Conservation (phyloP, 192 early-diverging fungal genomes). For the Coemansia sp. region DNA sequence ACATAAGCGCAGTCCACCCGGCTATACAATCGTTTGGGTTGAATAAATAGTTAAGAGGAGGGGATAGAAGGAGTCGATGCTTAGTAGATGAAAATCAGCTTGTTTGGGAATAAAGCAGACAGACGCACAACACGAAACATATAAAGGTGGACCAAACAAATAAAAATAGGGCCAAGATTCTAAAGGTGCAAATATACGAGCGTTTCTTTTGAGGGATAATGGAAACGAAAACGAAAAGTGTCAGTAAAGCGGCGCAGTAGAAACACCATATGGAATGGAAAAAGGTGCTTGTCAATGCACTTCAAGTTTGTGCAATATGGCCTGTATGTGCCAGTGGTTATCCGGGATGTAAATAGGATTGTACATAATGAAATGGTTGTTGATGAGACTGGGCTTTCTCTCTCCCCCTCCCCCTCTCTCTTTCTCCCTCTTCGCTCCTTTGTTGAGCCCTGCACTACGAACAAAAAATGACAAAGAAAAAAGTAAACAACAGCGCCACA, state of each 20-base stretch:
- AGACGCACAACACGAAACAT: constrained; percentile 3
- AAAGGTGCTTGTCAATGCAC: neutral
- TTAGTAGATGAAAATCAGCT: neutral
- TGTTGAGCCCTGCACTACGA: neutral
- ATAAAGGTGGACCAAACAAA: constrained; percentile 1
- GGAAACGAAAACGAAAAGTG: constrained; percentile 6
- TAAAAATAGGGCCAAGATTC: neutral
- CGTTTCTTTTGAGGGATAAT: neutral
- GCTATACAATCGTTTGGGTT: constrained; percentile 28
- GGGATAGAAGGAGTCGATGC: neutral
- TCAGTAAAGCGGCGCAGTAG: constrained; percentile 8
- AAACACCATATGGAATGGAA: neutral
- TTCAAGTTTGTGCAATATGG: neutral
- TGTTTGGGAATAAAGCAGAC: constrained; percentile 10
- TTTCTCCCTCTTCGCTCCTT: neutral
- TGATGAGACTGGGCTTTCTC: neutral
- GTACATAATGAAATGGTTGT: neutral
- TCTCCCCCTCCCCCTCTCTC: neutral
- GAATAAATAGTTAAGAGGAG: neutral
- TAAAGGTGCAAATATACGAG: constrained; percentile 1
- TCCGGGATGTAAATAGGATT: constrained; percentile 2
- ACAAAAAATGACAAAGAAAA: neutral
- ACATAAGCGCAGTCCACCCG: constrained; percentile 89
- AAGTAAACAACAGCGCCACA: constrained; percentile 1
- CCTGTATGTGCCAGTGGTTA: neutral